Evolutionary conservation across 2,329 filamentous ascomycete species (phyloP), one percentile per base, ranked within the genome.

Genomic region (Verruconis gallopava): DNA sequence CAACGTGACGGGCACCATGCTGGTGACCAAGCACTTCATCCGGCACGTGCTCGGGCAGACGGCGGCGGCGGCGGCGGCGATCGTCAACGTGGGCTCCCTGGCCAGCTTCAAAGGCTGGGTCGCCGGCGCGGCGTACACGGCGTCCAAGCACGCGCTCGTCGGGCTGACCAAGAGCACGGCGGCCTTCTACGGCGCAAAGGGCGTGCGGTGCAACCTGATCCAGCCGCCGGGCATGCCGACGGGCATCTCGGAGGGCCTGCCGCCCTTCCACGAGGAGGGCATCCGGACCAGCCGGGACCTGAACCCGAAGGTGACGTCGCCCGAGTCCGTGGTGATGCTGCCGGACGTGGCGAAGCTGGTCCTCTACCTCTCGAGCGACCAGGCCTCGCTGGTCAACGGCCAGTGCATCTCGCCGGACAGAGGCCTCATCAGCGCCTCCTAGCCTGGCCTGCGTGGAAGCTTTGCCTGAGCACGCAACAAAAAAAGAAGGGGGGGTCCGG

Each of bases 1-100:
- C 46, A 78, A 78, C 49, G 55, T 76, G 25, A 77, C 69, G 4
- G 73, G 70, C 0, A 63, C 71, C 0, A 72, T 68, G 42, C 51
- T 75, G 35, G 57, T 72, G 38, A 69, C 63, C 43, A 71, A 72
- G 51, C 53, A 65, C 3, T 71, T 68, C 5, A 62, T 76, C 5
- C 63, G 60, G 21, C 60, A 65, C 43, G 66, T 73, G 48, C 51
- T 71, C 42, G 56, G 60, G 40, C 61, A 66, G 48, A n/a, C n/a
- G n/a, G 53, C 53, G n/a, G 41, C 42, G 21, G 51, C 48, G 15
- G 63, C 65, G 42, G 69, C 69, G 3, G 54, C 60, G 13, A 71
- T 75, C 44, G 57, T 75, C 52, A 75, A 73, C 53, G 67, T 75
- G 40, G 64, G 62, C 15, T 71, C 66, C 18, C 60, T 65, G 21